phyloP scores from a whole-genome alignment of 2,329 filamentous ascomycete genomes.

The Verticillium alfalfae region DNA sequence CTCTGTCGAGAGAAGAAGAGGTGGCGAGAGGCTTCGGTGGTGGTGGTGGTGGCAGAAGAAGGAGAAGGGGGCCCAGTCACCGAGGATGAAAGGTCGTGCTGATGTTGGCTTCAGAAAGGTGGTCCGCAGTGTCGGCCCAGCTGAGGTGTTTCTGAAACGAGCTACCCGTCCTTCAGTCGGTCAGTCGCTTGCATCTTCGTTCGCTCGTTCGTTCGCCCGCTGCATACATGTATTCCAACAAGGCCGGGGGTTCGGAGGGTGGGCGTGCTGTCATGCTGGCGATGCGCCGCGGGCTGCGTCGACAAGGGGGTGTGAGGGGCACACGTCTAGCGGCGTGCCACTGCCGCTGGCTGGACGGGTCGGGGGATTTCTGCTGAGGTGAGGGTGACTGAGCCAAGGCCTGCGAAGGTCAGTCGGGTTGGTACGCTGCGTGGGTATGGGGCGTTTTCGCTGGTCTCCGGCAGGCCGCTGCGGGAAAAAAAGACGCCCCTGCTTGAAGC shows the following conservation, averaged over 20 bases:
- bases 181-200: background rate
- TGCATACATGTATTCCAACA: background rate
- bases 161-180: background rate
- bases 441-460: background rate
- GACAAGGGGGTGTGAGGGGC: background rate
- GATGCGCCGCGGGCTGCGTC: background rate
- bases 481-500: background rate
- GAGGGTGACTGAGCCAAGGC: background rate
- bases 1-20: too few relatives aligned
- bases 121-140: background rate
- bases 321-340: background rate
- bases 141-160: slow-evolving; percentile 1
- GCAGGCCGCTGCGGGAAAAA: background rate
- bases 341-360: background rate
- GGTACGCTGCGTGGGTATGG: too few relatives aligned
- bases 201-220: background rate
- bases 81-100: too few relatives aligned
- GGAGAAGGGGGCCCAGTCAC: background rate
- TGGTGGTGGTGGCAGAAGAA: background rate
- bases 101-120: background rate
- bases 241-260: too few relatives aligned
- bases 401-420: background rate
- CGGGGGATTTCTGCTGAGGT: background rate
- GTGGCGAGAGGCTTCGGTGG: too few relatives aligned
- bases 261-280: background rate